Percentiles rank a stretch among this genome's conserved stretches.
phyloP scores from a whole-genome alignment of 2,329 filamentous ascomycete genomes.

The Boeremia lycopersici region DNA sequence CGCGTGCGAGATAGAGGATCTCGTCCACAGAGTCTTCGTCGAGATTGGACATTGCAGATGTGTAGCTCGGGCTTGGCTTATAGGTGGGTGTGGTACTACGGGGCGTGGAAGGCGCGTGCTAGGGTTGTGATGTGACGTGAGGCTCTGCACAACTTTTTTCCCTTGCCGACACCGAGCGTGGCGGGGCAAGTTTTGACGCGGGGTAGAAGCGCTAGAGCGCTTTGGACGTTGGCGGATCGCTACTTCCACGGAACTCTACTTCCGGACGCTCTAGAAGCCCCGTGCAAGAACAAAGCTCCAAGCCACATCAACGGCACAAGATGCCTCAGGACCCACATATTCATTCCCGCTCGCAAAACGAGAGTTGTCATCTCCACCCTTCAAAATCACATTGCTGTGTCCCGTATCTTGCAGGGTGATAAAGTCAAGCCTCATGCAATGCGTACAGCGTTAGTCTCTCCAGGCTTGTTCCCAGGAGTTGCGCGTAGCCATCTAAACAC shows the following conservation, averaged over 20 bases:
- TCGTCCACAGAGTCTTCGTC: constrained; percentile 84
- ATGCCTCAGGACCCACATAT: not conserved
- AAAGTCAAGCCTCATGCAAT: not conserved
- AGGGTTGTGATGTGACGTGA: constrained; percentile 13
- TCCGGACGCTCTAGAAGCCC: not conserved
- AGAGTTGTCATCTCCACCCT: not conserved
- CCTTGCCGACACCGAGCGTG: not conserved
- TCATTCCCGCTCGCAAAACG: no score
- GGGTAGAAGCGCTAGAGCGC: constrained; percentile 2
- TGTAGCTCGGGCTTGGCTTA: not conserved
- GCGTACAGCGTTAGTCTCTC: not conserved
- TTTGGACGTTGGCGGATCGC: not conserved
- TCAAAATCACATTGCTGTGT: not conserved
- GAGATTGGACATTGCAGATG: constrained; percentile 30
- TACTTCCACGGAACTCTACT: not conserved
- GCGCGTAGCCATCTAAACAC: not conserved
- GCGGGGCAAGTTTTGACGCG: constrained; percentile 9
- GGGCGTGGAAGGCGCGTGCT: constrained; percentile 2
- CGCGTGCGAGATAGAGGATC: constrained; percentile 83
- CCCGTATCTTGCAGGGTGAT: no score
- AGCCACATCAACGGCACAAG: not conserved
- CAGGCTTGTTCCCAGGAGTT: not conserved
- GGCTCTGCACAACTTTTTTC: constrained; percentile 17
- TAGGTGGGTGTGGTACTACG: not conserved
- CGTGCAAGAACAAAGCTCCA: not conserved